phyloP scores from a whole-genome alignment of 2,329 filamentous ascomycete species.

The Colletotrichum cuscutae region DNA sequence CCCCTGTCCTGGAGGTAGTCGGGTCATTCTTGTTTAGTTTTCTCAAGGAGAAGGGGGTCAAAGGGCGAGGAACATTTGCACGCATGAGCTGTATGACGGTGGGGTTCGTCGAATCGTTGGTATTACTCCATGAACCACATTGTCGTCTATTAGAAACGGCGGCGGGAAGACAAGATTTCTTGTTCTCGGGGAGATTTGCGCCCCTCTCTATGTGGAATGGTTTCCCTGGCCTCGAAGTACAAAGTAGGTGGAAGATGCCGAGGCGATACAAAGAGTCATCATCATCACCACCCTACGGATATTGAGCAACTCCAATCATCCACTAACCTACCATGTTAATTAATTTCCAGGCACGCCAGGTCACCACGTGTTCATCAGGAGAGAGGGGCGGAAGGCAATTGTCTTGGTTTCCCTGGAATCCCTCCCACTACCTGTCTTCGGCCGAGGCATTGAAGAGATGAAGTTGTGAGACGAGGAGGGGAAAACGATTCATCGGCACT shows the following conservation, averaged over 20 bases:
- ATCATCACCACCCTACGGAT: background rate
- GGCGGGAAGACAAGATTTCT: background rate
- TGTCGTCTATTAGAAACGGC: background rate
- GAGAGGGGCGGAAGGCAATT: background rate
- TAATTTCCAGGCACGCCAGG: background rate
- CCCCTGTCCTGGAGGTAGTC: background rate
- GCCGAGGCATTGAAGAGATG: constrained; percentile 11
- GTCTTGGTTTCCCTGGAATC: background rate
- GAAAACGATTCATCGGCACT: background rate
- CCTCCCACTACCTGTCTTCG: background rate
- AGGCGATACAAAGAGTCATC: background rate
- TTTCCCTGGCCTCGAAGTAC: background rate
- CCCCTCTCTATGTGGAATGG: background rate
- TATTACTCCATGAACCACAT: background rate
- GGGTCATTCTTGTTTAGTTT: background rate
- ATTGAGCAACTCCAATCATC: background rate
- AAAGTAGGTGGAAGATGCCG: background rate
- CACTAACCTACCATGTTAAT: background rate
- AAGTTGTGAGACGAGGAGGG: background rate
- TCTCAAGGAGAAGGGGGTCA: background rate
- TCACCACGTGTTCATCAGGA: background rate
- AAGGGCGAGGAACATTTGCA: too few species aligned
- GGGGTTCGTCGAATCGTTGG: background rate
- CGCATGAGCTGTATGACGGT: background rate
- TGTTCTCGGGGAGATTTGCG: background rate